These are phyloP conservation scores for Phragmites australis DNA, from an alignment of 176 grass and related monocot genomes.

Conservation along the genomic window DNA sequence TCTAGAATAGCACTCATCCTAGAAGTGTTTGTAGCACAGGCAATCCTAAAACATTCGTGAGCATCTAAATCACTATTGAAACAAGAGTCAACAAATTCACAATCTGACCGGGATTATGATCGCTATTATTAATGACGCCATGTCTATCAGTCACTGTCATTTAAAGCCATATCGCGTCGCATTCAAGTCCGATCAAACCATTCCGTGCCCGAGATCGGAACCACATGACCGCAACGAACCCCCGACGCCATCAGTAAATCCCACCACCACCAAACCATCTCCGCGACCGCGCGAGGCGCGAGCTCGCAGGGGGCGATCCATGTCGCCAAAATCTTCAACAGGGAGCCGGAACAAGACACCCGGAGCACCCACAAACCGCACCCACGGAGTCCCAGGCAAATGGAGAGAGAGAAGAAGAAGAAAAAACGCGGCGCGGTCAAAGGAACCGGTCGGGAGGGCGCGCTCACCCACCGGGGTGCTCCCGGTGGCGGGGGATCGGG, in stretches of 20 bases:
- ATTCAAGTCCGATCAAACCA: neutral
- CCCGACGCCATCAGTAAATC: neutral
- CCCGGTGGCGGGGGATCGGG: conserved; percentile 30
- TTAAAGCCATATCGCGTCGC: neutral
- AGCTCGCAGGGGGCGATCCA: neutral
- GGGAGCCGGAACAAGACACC: neutral
- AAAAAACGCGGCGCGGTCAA: neutral
- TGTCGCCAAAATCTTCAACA: neutral
- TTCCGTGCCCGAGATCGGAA: neutral
- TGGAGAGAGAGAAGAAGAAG: neutral
- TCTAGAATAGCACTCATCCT: neutral
- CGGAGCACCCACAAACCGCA: neutral
- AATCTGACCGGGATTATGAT: neutral
- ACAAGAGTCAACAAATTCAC: neutral
- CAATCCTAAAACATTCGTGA: neutral
- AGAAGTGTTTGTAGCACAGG: neutral
- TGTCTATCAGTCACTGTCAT: neutral
- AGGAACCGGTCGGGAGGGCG: neutral
- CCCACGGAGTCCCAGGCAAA: neutral
- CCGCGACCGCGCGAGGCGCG: neutral
- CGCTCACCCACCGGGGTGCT: conserved; percentile 30
- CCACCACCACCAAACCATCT: neutral
- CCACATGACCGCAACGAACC: neutral
- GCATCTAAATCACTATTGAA: neutral
- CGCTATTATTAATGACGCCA: neutral